Conservation (phyloP, 441 rosid genomes). For the Omphalea diandra region DNA sequence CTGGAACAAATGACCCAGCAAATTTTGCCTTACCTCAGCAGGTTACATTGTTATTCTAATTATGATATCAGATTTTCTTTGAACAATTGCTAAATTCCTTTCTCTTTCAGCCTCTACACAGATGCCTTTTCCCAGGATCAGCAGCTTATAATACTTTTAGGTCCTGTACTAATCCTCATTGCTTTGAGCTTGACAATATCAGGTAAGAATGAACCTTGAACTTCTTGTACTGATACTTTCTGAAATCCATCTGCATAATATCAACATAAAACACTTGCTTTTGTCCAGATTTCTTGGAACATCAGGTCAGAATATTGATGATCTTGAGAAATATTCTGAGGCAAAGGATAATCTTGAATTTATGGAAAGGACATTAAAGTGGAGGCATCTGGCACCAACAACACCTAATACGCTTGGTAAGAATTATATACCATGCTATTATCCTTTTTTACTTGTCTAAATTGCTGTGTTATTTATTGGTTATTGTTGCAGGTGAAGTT, state of each 20-base stretch:
- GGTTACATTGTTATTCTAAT: conserved; percentile 36
- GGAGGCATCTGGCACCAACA: conserved; percentile 98
- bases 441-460: conserved; percentile 3
- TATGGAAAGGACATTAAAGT: conserved; percentile 85
- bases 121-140: conserved; percentile 93
- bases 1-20: conserved; percentile 92
- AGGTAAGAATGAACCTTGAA: conserved; percentile 42
- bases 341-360: conserved; percentile 76
- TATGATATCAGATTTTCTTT: background rate
- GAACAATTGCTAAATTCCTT: conserved; percentile 16
- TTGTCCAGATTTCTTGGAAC: conserved; percentile 89
- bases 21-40: conserved; percentile 92
- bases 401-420: conserved; percentile 96
- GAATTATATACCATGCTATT: background rate
- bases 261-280: background rate
- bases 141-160: conserved; percentile 80
- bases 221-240: conserved; percentile 2
- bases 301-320: conserved; percentile 95
- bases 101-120: conserved; percentile 71
- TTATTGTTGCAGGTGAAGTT: background rate
- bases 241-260: conserved; percentile 15
- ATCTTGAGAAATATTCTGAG: conserved; percentile 84
- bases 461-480: background rate
- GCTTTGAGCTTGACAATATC: conserved; percentile 81
- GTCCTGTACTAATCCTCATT: conserved; percentile 95